Base-by-base conservation (phyloP, 2,329 filamentous ascomycete genomes). In the Tolypocladium paradoxum region DNA sequence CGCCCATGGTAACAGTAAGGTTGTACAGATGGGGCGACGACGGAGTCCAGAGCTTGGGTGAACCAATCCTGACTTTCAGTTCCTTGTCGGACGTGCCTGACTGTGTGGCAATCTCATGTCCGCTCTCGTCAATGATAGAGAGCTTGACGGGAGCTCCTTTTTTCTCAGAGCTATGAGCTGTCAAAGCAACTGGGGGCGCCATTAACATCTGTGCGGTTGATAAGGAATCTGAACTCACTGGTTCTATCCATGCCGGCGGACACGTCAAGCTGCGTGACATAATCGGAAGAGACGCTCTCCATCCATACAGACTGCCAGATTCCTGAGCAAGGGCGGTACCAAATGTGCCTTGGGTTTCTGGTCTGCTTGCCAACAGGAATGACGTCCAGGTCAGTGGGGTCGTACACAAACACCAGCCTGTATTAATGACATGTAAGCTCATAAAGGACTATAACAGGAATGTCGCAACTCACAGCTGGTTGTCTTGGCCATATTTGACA, bases 241-340 rank as follows among this genome's bases (percentile, higher is more conserved):
- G 72, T 64, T 18, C 80, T 80, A 49, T 81, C 58, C 69, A 77
- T 78, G 57, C 75, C 75, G 0, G 82, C 84, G 29, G 73, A 66
- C 18, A 88, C 61, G 56, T 87, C 79, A 2, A 88, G 67, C 40
- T 77, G 72, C 0, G 76, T 77, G 52, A 88, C 77, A 58, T 83
- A 71, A 49, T 78, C 74, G 0, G 68, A 56, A 0, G 84, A 80
- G 0, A 77, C 82, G n/a, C 78, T 73, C 62, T 86, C 81, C 2
- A 89, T 69, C 85, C 85, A 89, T 0, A 88, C 85, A 20, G 76
- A 77, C 62, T 88, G 85, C 85, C 85, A 89, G 57, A 89, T 88
- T 6, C 85, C 85, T 35, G 82, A 84, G 63, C 84, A 88, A 0
- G 85, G 81, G 0, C 81, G 82, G 64, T 88, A 88, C 65, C 85